Evolutionary conservation across 2,329 filamentous ascomycete species (phyloP).

Genomic region (Sporothrix inflata): DNA sequence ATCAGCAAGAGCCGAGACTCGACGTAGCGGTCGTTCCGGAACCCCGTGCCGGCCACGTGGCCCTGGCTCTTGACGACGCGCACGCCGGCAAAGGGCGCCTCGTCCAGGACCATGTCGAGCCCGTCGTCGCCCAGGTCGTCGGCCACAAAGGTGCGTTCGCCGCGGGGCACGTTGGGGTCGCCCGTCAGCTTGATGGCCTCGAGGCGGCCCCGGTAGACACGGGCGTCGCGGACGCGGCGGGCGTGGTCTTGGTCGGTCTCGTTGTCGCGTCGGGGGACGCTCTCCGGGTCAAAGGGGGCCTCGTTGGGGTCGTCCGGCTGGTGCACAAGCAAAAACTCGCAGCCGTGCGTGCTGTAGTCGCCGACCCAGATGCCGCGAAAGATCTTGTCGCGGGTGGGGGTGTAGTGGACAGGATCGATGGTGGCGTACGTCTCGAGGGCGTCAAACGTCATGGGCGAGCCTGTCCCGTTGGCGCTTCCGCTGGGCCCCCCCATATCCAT

Average conservation of each 20-base stretch:
- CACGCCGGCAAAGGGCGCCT: slow-evolving; percentile 72
- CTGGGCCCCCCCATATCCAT: slow-evolving; percentile 54
- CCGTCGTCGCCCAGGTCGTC: slow-evolving; percentile 74
- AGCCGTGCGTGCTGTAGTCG: slow-evolving; percentile 85
- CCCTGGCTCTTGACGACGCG: slow-evolving; percentile 67
- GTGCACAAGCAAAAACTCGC: slow-evolving; percentile 81
- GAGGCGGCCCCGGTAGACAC: slow-evolving; percentile 67
- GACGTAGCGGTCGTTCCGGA: slow-evolving; percentile 62
- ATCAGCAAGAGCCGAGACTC: slow-evolving; percentile 77
- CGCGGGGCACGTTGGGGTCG: slow-evolving; percentile 85
- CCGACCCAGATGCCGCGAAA: slow-evolving; percentile 92
- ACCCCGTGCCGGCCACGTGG: slow-evolving; percentile 18
- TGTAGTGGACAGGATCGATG: slow-evolving; percentile 74
- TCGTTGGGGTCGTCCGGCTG: slow-evolving; percentile 59
- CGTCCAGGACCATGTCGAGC: slow-evolving; percentile 64
- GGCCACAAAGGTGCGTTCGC: slow-evolving; percentile 79
- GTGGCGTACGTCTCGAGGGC: slow-evolving; percentile 68
- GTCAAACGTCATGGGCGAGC: slow-evolving; percentile 40
- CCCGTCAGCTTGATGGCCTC: slow-evolving; percentile 91
- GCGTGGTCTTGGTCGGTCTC: slow-evolving; percentile 55
- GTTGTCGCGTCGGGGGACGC: slow-evolving; percentile 40
- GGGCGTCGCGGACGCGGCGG: slow-evolving; percentile 49
- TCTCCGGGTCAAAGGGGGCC: slow-evolving; percentile 43
- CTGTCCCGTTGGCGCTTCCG: not conserved
- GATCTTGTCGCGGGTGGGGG: slow-evolving; percentile 75